A percentile compares a stretch with the other conserved stretches of the same genome.
These are phyloP conservation scores for Aspergillus sojae DNA, from an alignment of 2,329 filamentous ascomycete species.

Conservation along the genomic window DNA sequence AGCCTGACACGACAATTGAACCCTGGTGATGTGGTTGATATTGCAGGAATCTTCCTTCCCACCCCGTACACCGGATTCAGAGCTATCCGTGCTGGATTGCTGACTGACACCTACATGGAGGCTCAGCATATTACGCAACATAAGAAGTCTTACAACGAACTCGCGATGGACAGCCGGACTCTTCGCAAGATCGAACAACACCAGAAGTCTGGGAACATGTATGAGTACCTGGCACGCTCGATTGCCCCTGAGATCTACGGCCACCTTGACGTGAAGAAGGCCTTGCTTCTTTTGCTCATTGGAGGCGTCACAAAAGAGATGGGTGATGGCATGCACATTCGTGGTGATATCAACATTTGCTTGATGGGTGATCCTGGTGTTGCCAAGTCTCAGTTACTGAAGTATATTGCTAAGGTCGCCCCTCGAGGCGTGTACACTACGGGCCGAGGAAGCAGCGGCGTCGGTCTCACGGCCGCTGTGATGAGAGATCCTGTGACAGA, in stretches of 20 bases:
- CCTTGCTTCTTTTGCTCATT: conserved; percentile 89
- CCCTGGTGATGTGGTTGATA: conserved; percentile 90
- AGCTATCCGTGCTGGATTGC: conserved; percentile 90
- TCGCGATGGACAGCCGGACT: conserved; percentile 78
- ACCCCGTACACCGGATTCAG: conserved; percentile 99
- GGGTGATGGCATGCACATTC: conserved; percentile 97
- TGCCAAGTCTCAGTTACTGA: conserved; percentile 95
- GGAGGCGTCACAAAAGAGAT: conserved; percentile 96
- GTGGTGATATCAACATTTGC: conserved; percentile 98
- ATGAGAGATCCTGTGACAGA: conserved; percentile 79
- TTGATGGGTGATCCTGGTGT: conserved; percentile 99
- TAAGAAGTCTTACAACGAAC: conserved; percentile 96
- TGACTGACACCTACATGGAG: conserved; percentile 96
- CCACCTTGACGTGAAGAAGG: conserved; percentile 97
- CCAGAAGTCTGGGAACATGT: conserved; percentile 83
- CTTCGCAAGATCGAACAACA: conserved; percentile 84
- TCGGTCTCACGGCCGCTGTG: conserved; percentile 79
- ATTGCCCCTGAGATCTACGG: conserved; percentile 98
- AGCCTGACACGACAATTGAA: conserved; percentile 83
- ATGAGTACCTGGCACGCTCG: conserved; percentile 92
- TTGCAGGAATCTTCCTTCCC: conserved; percentile 93
- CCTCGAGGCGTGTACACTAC: conserved; percentile 87
- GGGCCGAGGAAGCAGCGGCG: conserved; percentile 77
- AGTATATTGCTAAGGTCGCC: conserved; percentile 98
- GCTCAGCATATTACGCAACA: conserved; percentile 92